Evolutionary conservation across 2,329 filamentous ascomycete genomes (phyloP).

Genomic region (Epichloe uncinata): DNA sequence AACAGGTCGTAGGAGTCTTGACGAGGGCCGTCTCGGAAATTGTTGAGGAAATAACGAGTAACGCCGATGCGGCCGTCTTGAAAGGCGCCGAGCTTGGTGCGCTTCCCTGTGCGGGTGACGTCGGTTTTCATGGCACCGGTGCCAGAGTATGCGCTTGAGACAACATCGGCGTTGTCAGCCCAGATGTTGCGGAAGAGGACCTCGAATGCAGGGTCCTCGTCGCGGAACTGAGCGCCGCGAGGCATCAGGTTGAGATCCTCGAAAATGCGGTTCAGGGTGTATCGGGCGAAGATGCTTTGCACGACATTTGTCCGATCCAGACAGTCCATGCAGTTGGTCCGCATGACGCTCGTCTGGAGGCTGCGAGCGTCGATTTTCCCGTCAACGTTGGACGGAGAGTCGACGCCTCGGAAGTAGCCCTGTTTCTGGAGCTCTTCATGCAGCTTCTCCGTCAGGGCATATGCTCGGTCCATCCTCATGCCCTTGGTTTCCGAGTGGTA

Average conservation of each 20-base stretch:
- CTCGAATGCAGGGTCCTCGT: slow-evolving; percentile 71
- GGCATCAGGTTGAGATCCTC: slow-evolving; percentile 68
- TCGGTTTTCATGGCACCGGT: slow-evolving; percentile 98
- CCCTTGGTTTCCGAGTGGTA: slow-evolving; percentile 98
- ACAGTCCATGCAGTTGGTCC: slow-evolving; percentile 99
- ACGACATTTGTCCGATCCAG: slow-evolving; percentile 96
- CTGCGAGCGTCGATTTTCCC: slow-evolving; percentile 68
- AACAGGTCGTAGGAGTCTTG: slow-evolving; percentile 96
- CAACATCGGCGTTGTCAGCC: slow-evolving; percentile 96
- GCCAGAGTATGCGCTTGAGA: slow-evolving; percentile 84
- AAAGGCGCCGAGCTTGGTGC: slow-evolving; percentile 72
- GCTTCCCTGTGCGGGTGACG: slow-evolving; percentile 82
- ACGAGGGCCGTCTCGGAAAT: slow-evolving; percentile 83
- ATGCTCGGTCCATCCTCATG: slow-evolving; percentile 81
- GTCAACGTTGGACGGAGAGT: slow-evolving; percentile 59
- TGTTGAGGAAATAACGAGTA: slow-evolving; percentile 84
- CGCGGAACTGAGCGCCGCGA: slow-evolving; percentile 61
- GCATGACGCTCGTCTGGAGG: slow-evolving; percentile 77
- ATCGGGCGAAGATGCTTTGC: slow-evolving; percentile 90
- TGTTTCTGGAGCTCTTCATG: slow-evolving; percentile 63
- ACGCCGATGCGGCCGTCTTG: slow-evolving; percentile 82
- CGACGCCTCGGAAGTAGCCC: slow-evolving; percentile 84
- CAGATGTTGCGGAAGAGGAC: slow-evolving; percentile 91
- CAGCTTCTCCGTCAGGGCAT: slow-evolving; percentile 73
- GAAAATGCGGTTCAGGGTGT: slow-evolving; percentile 79